phyloP scores from a whole-genome alignment of 306 rosid genomes.

The Dryas octopetala region DNA sequence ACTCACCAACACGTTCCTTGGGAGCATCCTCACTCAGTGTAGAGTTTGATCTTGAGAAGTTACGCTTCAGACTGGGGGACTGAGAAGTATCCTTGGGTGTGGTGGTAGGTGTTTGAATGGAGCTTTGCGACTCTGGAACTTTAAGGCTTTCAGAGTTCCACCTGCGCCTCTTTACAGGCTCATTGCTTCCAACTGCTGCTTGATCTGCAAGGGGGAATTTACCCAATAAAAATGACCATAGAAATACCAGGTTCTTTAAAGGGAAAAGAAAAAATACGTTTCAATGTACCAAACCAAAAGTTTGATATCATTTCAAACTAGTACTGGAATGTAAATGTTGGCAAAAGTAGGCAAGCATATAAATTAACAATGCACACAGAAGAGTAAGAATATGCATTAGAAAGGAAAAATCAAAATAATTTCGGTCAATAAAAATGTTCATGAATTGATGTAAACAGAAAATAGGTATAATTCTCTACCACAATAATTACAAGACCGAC shows the following conservation, averaged over 20 bases:
- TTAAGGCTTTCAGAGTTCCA: constrained; percentile 73
- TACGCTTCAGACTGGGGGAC: constrained; percentile 48
- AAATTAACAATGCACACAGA: background rate
- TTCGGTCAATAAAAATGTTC: background rate
- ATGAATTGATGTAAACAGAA: background rate
- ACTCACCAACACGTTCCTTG: constrained; percentile 91
- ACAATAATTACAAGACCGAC: background rate
- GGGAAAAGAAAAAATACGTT: background rate
- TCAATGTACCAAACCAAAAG: background rate
- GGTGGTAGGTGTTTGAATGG: constrained; percentile 44
- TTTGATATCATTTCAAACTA: background rate
- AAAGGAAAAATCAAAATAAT: background rate
- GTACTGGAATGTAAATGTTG: background rate
- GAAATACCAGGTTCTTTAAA: background rate
- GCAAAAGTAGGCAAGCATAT: background rate
- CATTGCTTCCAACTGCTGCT: constrained; percentile 54
- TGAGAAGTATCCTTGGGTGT: constrained; percentile 58
- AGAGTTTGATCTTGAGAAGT: constrained; percentile 70
- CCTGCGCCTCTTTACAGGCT: constrained; percentile 87
- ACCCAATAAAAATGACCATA: constrained; percentile 14
- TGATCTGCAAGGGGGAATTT: constrained; percentile 48
- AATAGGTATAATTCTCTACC: background rate
- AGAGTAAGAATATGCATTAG: background rate
- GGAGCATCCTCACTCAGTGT: constrained; percentile 58
- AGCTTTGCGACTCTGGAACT: constrained; percentile 55